phyloP scores from a whole-genome alignment of 257 asterid species.

The Capsicum baccatum region DNA sequence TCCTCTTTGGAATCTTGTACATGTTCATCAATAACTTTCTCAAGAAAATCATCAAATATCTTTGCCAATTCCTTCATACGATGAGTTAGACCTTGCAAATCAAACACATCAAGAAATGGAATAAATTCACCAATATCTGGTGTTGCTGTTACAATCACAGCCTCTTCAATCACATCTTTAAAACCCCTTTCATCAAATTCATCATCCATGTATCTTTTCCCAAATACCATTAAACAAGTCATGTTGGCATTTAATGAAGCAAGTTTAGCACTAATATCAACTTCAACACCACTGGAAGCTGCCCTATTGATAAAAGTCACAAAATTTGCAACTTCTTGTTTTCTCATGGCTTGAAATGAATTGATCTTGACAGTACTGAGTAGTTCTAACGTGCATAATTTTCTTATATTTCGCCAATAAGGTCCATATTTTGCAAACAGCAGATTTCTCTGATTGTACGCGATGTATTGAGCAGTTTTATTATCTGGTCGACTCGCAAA shows the following conservation, averaged over 20 bases:
- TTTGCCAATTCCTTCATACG: constrained; percentile 22
- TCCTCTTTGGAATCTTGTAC: not conserved
- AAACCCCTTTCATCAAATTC: constrained; percentile 29
- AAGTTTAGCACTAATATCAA: not conserved
- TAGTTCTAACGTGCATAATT: constrained; percentile 29
- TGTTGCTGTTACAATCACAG: not conserved
- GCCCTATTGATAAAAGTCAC: not conserved
- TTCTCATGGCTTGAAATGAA: constrained; percentile 18
- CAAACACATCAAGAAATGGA: constrained; percentile 34
- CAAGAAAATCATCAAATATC: constrained; percentile 27
- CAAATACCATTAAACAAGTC: constrained; percentile 30
- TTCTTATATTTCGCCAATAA: constrained; percentile 39
- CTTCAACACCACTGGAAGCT: not conserved
- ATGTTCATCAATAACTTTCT: constrained; percentile 30
- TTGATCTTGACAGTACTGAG: constrained; percentile 30
- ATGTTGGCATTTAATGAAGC: not conserved
- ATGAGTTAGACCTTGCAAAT: constrained; percentile 32
- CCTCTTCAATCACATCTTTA: constrained; percentile 22
- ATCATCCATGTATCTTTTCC: constrained; percentile 31
- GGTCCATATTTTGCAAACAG: constrained; percentile 32
- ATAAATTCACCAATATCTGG: constrained; percentile 34
- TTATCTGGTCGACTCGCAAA: constrained; percentile 39
- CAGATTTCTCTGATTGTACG: constrained; percentile 30
- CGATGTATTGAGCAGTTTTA: constrained; percentile 19
- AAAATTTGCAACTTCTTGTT: not conserved